These are phyloP conservation scores for Curvularia verruculosa DNA, from an alignment of 2,329 filamentous ascomycete species.

Conservation along the genomic window DNA sequence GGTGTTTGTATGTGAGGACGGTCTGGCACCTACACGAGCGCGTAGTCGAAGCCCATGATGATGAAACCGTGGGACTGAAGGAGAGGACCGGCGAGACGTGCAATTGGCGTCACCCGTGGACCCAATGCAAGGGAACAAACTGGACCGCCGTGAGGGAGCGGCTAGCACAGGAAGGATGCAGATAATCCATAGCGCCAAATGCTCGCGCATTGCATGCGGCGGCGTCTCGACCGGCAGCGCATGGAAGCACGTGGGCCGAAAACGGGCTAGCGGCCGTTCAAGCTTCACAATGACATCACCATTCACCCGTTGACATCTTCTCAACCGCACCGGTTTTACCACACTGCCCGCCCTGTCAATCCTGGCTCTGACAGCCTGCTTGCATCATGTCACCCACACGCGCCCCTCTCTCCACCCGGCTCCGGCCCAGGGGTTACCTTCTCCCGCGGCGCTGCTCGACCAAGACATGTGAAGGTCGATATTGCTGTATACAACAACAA, in stretches of 20 bases:
- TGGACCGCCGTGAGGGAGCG: constrained; percentile 24
- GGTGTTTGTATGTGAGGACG: constrained; percentile 2
- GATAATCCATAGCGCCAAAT: constrained; percentile 14
- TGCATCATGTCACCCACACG: constrained; percentile 20
- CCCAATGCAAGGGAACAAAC: constrained; percentile 26
- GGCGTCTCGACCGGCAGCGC: constrained; percentile 4
- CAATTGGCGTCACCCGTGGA: constrained; percentile 22
- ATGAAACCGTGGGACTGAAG: constrained; percentile 19
- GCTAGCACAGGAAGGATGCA: constrained; percentile 17
- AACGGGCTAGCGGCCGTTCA: constrained; percentile 21
- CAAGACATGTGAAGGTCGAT: constrained; percentile 12
- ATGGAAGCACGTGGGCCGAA: constrained; percentile 16
- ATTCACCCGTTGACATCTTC: constrained; percentile 20
- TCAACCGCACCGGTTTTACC: constrained; percentile 2
- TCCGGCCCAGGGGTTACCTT: not conserved
- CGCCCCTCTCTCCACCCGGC: not conserved
- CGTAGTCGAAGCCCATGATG: constrained; percentile 69
- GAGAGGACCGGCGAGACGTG: constrained; percentile 18
- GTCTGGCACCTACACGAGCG: constrained; percentile 61
- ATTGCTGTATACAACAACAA: constrained; percentile 13
- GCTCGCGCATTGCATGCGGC: constrained; percentile 4
- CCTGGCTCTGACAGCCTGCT: not conserved
- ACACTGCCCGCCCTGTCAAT: not conserved
- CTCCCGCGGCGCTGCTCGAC: constrained; percentile 1
- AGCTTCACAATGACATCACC: constrained; percentile 39